phyloP scores from a whole-genome alignment of 805 yeast species.

The Lachancea quebecensis region DNA sequence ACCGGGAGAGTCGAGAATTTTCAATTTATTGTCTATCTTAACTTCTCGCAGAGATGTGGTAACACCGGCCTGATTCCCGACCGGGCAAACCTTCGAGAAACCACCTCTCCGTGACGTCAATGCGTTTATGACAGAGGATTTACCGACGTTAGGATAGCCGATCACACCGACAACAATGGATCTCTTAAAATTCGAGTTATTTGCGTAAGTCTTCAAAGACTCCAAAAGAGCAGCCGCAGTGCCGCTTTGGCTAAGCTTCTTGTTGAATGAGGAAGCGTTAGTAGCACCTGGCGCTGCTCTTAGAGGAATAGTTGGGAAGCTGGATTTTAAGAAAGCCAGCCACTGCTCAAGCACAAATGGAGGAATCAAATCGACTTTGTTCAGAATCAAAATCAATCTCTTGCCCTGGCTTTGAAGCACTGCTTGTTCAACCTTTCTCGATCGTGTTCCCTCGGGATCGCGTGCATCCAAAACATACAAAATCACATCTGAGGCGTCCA shows the following conservation, averaged over 20 bases:
- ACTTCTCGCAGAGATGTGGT: slow-evolving; percentile 89
- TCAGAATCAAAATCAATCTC: slow-evolving; percentile 76
- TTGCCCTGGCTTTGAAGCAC: slow-evolving; percentile 70
- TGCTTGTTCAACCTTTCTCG: slow-evolving; percentile 84
- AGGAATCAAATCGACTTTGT: slow-evolving; percentile 91
- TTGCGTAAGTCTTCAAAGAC: slow-evolving; percentile 79
- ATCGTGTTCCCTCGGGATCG: slow-evolving; percentile 93
- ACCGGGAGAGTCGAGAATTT: slow-evolving; percentile 92
- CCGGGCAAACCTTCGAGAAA: slow-evolving; percentile 76
- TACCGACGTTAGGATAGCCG: slow-evolving; percentile 97
- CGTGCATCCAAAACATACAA: slow-evolving; percentile 95
- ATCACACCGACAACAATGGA: slow-evolving; percentile 90
- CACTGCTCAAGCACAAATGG: slow-evolving; percentile 76
- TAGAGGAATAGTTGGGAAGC: slow-evolving; percentile 89
- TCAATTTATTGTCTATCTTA: slow-evolving; percentile 83
- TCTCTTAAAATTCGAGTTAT: slow-evolving; percentile 77
- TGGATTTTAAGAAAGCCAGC: slow-evolving; percentile 68
- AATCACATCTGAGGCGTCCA: slow-evolving; percentile 85
- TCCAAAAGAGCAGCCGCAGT: slow-evolving; percentile 72
- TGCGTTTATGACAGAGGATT: slow-evolving; percentile 89
- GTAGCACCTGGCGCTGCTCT: slow-evolving; percentile 73
- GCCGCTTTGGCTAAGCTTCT: slow-evolving; percentile 59
- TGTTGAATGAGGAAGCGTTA: slow-evolving; percentile 61
- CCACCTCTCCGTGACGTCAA: slow-evolving; percentile 70
- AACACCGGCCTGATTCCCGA: slow-evolving; percentile 96